These are phyloP conservation scores for Wickerhamiella slavikovae DNA, from an alignment of 805 yeast species.

Conservation along the genomic window DNA sequence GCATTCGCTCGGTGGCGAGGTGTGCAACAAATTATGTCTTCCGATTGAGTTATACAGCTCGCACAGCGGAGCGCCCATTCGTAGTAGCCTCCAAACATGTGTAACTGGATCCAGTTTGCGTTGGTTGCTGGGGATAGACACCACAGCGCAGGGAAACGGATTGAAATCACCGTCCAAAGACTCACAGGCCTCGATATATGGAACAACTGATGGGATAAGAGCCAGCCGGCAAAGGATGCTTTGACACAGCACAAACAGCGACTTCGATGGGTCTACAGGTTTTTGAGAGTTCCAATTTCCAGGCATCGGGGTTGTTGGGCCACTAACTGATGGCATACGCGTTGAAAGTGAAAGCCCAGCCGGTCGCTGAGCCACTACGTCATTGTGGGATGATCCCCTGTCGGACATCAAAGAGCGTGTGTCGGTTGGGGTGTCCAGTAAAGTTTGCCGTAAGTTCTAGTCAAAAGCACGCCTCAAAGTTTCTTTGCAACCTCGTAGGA, in stretches of 20 bases:
- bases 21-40: constrained; percentile 27
- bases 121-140: constrained; percentile 41
- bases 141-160: constrained; percentile 19
- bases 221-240: constrained; percentile 34
- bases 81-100: constrained; percentile 68
- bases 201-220: constrained; percentile 43
- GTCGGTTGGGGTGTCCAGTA: too few species aligned
- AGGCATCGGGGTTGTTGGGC: constrained; percentile 9
- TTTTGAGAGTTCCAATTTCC: constrained; percentile 9
- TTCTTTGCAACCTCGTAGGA: too few species aligned
- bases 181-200: constrained; percentile 39
- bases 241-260: constrained; percentile 47
- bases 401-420: too few species aligned
- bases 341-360: too few species aligned
- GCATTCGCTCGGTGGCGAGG: constrained; percentile 43
- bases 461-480: too few species aligned
- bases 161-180: constrained; percentile 10
- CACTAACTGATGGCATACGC: too few species aligned
- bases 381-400: too few species aligned
- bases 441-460: too few species aligned
- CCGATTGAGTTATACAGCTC: constrained; percentile 55
- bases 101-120: constrained; percentile 75
- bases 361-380: too few species aligned
- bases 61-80: constrained; percentile 84
- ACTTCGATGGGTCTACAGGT: constrained; percentile 29